Base-by-base conservation (phyloP, 2,329 filamentous ascomycete species). In the Daldinia sp. region DNA sequence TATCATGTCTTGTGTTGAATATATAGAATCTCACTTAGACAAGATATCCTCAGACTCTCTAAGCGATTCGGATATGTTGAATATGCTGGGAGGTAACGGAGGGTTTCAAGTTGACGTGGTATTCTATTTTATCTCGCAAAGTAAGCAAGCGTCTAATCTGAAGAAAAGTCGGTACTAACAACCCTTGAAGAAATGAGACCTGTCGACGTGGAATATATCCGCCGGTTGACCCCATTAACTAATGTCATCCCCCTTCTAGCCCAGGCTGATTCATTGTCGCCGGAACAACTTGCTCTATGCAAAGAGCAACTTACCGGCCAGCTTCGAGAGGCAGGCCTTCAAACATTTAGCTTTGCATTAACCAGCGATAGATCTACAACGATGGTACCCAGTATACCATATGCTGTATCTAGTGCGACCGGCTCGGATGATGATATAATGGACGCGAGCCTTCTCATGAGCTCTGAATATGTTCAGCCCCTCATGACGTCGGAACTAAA, bases 361-460 rank as follows among this genome's bases (percentile, higher is more conserved):
- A 76, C 79, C 33, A 59, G 65, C 2, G 63, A 67, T 48, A 74
- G 77, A 41, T 69, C 78, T 56, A 50, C 60, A 70, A 67, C 46
- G 70, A 48, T 62, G 10, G 48, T 68, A n/a, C 74, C 79, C 1
- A 78, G 79, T 12, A 82, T 82, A 65, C 88, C 90, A 2, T 97
- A 93, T 76, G 89, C 93, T 0, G 86, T 97, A 20, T 98, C 95
- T 1, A 96, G 92, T 20, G 87, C 88, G 12, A 84, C 88, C 26
- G 88, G 87, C 1, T 87, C 88, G 23, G 93, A 98, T 74, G 82
- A 89, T 67, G 93, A 97, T 42, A 89, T 87, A 48, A 97, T 98
- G 90, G 95, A 98, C 78, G 95, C 94, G 18, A 97, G 93, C 75
- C 84, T 97, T 0, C 86, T 98, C 18, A 98, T 98, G 95, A 94